phyloP scores from a whole-genome alignment of 495 filamentous ascomycete genomes.

The Ascobolus immersus region DNA sequence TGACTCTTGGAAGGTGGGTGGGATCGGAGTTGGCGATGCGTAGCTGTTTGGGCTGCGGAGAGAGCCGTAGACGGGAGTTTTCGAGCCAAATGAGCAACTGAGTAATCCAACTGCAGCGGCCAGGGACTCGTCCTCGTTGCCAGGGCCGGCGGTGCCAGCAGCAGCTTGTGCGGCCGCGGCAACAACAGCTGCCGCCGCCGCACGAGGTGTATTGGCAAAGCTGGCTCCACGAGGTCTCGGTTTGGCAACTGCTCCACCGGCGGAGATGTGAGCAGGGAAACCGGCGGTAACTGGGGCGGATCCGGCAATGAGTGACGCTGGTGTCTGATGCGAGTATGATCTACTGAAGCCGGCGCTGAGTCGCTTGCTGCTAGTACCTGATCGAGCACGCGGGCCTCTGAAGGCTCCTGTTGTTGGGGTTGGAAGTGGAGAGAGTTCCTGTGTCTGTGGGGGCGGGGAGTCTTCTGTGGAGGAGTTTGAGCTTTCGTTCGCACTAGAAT shows the following conservation, averaged over 20 bases:
- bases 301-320: no score
- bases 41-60: no score
- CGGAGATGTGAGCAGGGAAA: constrained; percentile 7
- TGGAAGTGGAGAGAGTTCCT: constrained; percentile 23
- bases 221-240: constrained; percentile 22
- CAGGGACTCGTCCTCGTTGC: constrained; percentile 44
- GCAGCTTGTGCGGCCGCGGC: constrained; percentile 21
- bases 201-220: constrained; percentile 18
- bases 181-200: neutral
- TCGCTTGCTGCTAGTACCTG: constrained; percentile 15
- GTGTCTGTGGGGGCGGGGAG: no score
- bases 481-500: no score
- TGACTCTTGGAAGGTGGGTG: constrained; percentile 42
- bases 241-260: constrained; percentile 7
- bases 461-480: constrained; percentile 13
- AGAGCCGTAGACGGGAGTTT: constrained; percentile 36
- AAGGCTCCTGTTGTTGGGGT: no score
- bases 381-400: no score
- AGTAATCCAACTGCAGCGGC: constrained; percentile 75
- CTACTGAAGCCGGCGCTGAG: constrained; percentile 10
- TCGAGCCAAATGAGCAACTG: constrained; percentile 73
- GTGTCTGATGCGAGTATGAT: constrained; percentile 11
- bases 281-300: neutral
- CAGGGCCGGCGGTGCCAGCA: constrained; percentile 5
- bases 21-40: no score